phyloP scores from a whole-genome alignment of 2,329 filamentous ascomycete species.

The Trichoderma gracile region DNA sequence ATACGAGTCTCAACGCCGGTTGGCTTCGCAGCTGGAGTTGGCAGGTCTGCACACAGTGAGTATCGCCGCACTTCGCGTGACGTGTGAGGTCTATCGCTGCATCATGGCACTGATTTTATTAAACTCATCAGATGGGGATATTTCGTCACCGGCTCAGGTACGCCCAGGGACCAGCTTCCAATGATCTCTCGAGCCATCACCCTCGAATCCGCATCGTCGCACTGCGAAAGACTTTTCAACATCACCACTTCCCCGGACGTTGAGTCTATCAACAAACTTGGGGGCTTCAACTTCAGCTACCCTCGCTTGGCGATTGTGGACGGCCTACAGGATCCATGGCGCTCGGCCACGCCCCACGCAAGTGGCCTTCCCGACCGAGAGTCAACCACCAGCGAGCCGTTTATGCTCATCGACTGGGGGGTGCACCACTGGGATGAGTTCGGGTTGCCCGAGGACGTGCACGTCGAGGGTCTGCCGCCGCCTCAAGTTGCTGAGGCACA shows the following conservation, averaged over 20 bases:
- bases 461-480: constrained; percentile 64
- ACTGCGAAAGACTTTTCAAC: constrained; percentile 70
- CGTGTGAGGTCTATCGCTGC: background rate
- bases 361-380: constrained; percentile 57
- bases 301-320: constrained; percentile 75
- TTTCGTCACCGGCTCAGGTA: constrained; percentile 70
- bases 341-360: constrained; percentile 69
- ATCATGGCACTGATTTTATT: background rate
- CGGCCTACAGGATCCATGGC: constrained; percentile 79
- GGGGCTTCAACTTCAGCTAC: constrained; percentile 71
- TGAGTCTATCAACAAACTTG: constrained; percentile 71
- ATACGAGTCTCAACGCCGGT: constrained; percentile 30
- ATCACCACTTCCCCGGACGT: constrained; percentile 64
- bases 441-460: constrained; percentile 55
- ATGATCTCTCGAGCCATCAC: constrained; percentile 71
- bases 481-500: constrained; percentile 60
- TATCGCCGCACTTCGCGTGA: background rate
- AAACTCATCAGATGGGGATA: constrained; percentile 66
- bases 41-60: constrained; percentile 57
- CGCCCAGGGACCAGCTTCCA: constrained; percentile 63
- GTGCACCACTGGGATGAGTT: constrained; percentile 84
- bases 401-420: constrained; percentile 69
- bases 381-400: constrained; percentile 66
- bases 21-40: constrained; percentile 50
- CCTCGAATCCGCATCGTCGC: constrained; percentile 59